Conservation (phyloP, 73 alveolate genomes). For the Symbiodinium pilosum region DNA sequence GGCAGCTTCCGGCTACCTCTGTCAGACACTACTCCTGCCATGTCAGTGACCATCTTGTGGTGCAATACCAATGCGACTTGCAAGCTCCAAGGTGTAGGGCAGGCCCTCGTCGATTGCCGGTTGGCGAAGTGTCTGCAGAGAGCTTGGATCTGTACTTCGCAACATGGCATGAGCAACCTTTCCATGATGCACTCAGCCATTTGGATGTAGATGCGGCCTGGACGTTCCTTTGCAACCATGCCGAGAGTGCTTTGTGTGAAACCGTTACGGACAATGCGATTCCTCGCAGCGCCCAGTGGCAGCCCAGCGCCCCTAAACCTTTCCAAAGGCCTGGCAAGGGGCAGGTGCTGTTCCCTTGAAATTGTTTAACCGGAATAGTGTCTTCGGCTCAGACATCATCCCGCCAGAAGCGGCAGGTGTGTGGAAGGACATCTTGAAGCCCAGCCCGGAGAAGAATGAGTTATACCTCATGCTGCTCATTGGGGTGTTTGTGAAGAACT, state of each 20-base stretch:
- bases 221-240: neutral
- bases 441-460: neutral
- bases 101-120: neutral
- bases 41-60: neutral
- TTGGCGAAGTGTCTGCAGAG: neutral
- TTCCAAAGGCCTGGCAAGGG: too few species aligned
- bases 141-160: neutral
- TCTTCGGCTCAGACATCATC: neutral
- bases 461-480: neutral
- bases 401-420: neutral
- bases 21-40: neutral
- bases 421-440: neutral
- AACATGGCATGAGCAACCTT: neutral
- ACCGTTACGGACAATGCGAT: neutral
- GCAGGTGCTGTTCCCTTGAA: neutral
- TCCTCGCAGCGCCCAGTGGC: neutral
- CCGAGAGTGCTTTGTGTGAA: neutral
- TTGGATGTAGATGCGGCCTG: neutral
- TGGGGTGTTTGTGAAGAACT: too few species aligned
- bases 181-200: neutral
- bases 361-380: neutral
- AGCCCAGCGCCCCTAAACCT: neutral
- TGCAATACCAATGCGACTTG: neutral
- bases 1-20: neutral
- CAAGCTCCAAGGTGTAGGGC: neutral